A percentile compares a stretch with the other conserved stretches of the same genome.
phyloP scores from a whole-genome alignment of 129 eudicot species.

The Artemisia annua region DNA sequence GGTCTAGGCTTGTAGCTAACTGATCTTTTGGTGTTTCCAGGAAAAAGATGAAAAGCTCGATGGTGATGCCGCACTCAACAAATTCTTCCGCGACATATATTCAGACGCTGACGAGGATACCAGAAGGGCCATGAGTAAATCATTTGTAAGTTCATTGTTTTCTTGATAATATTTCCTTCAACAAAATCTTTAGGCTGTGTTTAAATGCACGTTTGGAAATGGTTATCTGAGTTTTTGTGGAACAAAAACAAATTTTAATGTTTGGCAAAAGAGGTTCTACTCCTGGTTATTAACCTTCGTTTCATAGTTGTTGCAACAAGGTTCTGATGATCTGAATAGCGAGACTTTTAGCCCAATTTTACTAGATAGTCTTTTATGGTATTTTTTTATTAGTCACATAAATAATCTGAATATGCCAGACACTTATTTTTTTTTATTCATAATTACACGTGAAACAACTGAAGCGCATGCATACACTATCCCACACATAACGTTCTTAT shows the following conservation, averaged over 20 bases:
- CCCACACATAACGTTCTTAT: neutral
- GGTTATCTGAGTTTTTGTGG: too few relatives aligned
- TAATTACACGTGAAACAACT: neutral
- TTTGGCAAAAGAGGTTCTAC: too few relatives aligned
- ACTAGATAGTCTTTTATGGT: neutral
- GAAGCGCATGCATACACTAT: neutral
- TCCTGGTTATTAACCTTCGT: too few relatives aligned
- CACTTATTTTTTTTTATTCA: neutral
- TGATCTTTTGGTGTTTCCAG: constrained; percentile 38
- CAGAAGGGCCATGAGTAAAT: constrained; percentile 92
- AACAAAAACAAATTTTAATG: too few relatives aligned
- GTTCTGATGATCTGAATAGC: too few relatives aligned
- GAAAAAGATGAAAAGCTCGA: constrained; percentile 96
- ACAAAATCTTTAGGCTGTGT: neutral
- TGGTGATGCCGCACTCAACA: constrained; percentile 98
- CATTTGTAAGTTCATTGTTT: constrained; percentile 65
- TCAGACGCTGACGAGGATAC: constrained; percentile 89
- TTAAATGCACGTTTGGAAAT: too few relatives aligned
- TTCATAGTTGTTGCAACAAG: too few relatives aligned
- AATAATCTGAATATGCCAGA: neutral
- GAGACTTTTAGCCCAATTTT: neutral
- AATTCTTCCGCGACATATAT: constrained; percentile 83
- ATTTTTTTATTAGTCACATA: neutral
- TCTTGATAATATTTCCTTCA: neutral
- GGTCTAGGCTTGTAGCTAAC: neutral